These are phyloP conservation scores for Barnettozyma populi DNA, from an alignment of 805 yeast species.

Conservation along the genomic window DNA sequence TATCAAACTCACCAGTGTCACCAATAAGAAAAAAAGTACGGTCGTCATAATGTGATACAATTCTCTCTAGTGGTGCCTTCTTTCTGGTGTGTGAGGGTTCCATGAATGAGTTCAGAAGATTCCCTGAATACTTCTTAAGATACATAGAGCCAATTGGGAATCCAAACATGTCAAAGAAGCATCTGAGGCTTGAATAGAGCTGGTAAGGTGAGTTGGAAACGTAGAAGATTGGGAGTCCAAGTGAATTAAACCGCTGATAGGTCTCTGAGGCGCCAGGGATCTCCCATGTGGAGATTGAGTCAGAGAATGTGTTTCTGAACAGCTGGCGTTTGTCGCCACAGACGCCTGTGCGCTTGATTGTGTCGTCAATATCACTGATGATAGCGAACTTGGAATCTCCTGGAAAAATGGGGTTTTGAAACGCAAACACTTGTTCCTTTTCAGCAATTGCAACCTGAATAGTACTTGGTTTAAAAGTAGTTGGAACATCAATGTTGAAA, in stretches of 20 bases:
- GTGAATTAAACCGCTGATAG: conserved; percentile 48
- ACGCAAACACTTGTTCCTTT: conserved; percentile 43
- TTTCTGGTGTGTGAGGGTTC: conserved; percentile 87
- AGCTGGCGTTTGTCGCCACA: conserved; percentile 81
- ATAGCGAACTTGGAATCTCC: conserved; percentile 54
- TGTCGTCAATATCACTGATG: conserved; percentile 92
- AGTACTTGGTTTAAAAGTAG: conserved; percentile 56
- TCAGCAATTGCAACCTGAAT: conserved; percentile 44
- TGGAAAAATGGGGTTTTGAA: conserved; percentile 41
- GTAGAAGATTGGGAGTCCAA: conserved; percentile 67
- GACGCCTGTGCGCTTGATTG: conserved; percentile 86
- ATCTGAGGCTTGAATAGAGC: conserved; percentile 41
- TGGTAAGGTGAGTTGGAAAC: conserved; percentile 97
- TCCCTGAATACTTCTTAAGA: conserved; percentile 81
- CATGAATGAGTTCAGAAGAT: conserved; percentile 70
- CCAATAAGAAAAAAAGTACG: conserved; percentile 83
- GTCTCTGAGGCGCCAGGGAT: conserved; percentile 72
- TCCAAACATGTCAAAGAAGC: conserved; percentile 47
- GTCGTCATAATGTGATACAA: conserved; percentile 67
- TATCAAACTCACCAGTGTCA: conserved; percentile 92
- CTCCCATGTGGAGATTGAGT: conserved; percentile 58
- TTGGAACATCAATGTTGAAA: conserved; percentile 47
- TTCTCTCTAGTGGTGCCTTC: conserved; percentile 52
- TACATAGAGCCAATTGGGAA: conserved; percentile 83
- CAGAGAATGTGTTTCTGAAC: conserved; percentile 70